Evolutionary conservation across 768 basidiomycete species (phyloP), one percentile per base, ranked within the genome.

Genomic region (Rhodotorula diobovata): DNA sequence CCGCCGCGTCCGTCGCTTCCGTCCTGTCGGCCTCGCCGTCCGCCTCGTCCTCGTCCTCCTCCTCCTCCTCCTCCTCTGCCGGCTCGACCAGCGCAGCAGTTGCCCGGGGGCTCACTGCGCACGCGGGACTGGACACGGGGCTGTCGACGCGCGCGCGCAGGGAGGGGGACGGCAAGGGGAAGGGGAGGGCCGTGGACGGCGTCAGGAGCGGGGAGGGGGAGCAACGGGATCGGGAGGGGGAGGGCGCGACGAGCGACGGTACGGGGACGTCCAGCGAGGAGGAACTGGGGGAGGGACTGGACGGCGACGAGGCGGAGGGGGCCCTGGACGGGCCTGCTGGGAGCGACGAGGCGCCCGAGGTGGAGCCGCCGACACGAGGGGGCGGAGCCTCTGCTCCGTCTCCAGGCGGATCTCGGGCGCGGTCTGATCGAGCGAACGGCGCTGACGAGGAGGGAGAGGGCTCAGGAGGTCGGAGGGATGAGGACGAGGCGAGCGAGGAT

Each of bases 261-360:
- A n/a, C 41, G 41, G 6, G 2, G 14, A 9, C 41, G 41, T 43
- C 41, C 8, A 43, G 41, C 0, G 78, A 72, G 1, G 75, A 77
- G 0, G 74, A 78, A 1, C 80, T 78, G n/a, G 32, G 6, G 41
- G 57, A n/a, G 34, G 9, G 25, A 7, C 39, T 8, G 30, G 37
- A 18, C 4, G 58, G 60, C 46, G 56, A n/a, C 18, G 56, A 53
- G 1, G 51, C 46, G 35, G 62, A 37, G 63, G 54, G 61, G 5
- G n/a, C 45, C 6, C 25, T 12, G 48, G 48, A 28, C 23, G 48
- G 48, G 48, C 48, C 11, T 10, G 48, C 23, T 25, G 25, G 21
- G 25, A 12, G 11, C 23, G 48, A 2, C 23, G 48, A 1, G 23
- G 23, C 7, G 48, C 48, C 21, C 23, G 48, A 50, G 48, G 48